Evolutionary conservation across 306 rosid species (phyloP), one percentile per base, ranked within the genome.

Genomic region (Styphnolobium japonicum): DNA sequence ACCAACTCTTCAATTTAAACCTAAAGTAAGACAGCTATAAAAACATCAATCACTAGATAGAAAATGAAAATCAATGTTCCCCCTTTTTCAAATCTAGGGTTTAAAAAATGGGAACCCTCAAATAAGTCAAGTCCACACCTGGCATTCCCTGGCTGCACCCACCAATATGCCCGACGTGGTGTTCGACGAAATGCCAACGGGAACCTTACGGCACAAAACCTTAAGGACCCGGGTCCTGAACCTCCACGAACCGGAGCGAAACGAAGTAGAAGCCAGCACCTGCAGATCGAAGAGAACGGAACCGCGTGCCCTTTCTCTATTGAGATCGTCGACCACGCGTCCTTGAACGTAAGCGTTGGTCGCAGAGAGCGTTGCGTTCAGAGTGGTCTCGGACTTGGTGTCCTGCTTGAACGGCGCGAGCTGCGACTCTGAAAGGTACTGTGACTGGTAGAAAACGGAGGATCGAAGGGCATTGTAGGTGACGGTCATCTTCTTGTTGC

Each of bases 231-330:
- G 79, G 45, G 88, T 57, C 85, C 96, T 81, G 77, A 88, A 80
- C 83, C 87, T 82, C 97, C 98, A 95, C 3, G 94, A 86, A 14
- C 97, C 96, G 0, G 90, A 81, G 6, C 90, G 83, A 62, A 88
- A 95, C 73, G 85, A 82, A 3, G 88, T 81, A 40, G 88, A 53
- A 4, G 93, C 92, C 19, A 57, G 0, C 11, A 95, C 11, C 89
- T 63, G 78, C 6, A 93, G 61, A 36, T 87, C 84, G 77, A 95
- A 95, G 37, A 14, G 56, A n/a, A 95, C 75, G 0, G 81, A 39
- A 6, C 94, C 90, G 0, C 63, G 37, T 0, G 80, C 46, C 43
- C 81, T 86, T 10, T 90, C 92, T 0, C 4, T 49, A 19, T 82
- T 80, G n/a, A 95, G 51, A 0, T 29, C 84, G 1, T 15, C 74